A percentile compares a stretch with the other conserved stretches of the same genome.
These are phyloP conservation scores for Gossypium schwendimanii DNA, from an alignment of 441 rosid species.

Conservation along the genomic window DNA sequence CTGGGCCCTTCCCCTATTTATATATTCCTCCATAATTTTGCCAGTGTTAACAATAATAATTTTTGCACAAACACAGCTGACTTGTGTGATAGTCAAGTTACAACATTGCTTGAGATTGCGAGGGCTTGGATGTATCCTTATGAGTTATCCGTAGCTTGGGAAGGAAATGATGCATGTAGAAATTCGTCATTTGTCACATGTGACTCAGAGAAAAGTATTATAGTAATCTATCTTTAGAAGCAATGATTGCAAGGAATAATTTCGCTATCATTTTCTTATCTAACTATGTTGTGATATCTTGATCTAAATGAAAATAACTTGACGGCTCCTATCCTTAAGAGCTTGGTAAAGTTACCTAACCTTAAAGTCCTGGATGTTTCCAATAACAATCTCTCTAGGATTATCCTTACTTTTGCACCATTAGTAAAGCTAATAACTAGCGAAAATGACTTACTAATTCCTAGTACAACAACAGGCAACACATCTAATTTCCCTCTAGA, in stretches of 20 bases:
- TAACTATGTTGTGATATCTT: neutral
- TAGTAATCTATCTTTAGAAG: slow-evolving; percentile 27
- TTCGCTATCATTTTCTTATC: slow-evolving; percentile 25
- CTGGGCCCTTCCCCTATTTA: slow-evolving; percentile 54
- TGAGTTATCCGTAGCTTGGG: slow-evolving; percentile 42
- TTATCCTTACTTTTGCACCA: neutral
- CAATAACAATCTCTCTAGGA: slow-evolving; percentile 3
- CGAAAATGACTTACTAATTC: neutral
- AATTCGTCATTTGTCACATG: slow-evolving; percentile 35
- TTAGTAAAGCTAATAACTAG: neutral
- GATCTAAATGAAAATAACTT: slow-evolving; percentile 6
- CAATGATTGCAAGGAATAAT: slow-evolving; percentile 39
- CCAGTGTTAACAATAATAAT: slow-evolving; percentile 9
- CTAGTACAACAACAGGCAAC: neutral
- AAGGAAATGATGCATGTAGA: slow-evolving; percentile 42
- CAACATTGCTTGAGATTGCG: slow-evolving; percentile 35
- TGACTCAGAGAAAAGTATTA: slow-evolving; percentile 24
- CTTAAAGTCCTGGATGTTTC: slow-evolving; percentile 3
- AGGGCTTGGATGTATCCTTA: slow-evolving; percentile 45
- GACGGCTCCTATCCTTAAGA: neutral
- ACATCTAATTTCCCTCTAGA: neutral
- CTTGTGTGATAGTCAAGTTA: slow-evolving; percentile 43
- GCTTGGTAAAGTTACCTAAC: neutral
- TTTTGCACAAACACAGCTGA: slow-evolving; percentile 26
- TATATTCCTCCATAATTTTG: no score